These are phyloP conservation scores for Mycena vulgaris DNA, from an alignment of 768 basidiomycete species.

Conservation along the genomic window DNA sequence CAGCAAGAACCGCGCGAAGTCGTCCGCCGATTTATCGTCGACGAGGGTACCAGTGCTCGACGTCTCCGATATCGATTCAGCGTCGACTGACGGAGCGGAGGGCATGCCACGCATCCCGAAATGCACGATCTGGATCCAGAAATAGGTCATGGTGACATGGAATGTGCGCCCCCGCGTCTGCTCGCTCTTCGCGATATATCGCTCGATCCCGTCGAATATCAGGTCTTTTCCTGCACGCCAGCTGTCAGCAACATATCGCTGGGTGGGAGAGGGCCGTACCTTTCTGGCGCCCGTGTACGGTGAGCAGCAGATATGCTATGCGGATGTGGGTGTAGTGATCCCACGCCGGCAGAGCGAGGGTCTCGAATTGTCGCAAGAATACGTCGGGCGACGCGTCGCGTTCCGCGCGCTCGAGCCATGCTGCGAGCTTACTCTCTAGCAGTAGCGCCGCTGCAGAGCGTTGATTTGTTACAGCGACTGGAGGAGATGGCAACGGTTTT, in stretches of 20 bases:
- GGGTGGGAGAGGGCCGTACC: constrained; percentile 47
- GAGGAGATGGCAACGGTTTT: neutral
- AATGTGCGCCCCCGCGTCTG: constrained; percentile 59
- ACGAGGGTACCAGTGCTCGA: neutral
- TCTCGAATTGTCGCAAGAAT: constrained; percentile 55
- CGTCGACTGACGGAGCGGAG: neutral
- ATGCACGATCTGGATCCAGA: constrained; percentile 66
- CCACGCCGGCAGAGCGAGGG: constrained; percentile 57
- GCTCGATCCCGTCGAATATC: constrained; percentile 59
- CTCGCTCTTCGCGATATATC: constrained; percentile 56
- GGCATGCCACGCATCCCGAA: constrained; percentile 59
- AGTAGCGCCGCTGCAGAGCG: neutral
- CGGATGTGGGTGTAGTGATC: constrained; percentile 68
- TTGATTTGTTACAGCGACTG: neutral
- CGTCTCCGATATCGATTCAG: neutral
- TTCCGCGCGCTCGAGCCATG: constrained; percentile 54
- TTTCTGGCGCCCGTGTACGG: constrained; percentile 58
- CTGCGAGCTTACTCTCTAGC: constrained; percentile 49
- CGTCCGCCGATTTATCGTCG: constrained; percentile 15
- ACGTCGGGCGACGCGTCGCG: constrained; percentile 48
- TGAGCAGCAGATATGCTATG: constrained; percentile 59
- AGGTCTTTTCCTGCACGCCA: constrained; percentile 57
- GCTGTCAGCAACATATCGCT: neutral
- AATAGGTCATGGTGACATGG: constrained; percentile 66
- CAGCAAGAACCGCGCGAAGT: constrained; percentile 56